Base-by-base conservation (phyloP, 495 filamentous ascomycete genomes). In the Cercophora scortea region DNA sequence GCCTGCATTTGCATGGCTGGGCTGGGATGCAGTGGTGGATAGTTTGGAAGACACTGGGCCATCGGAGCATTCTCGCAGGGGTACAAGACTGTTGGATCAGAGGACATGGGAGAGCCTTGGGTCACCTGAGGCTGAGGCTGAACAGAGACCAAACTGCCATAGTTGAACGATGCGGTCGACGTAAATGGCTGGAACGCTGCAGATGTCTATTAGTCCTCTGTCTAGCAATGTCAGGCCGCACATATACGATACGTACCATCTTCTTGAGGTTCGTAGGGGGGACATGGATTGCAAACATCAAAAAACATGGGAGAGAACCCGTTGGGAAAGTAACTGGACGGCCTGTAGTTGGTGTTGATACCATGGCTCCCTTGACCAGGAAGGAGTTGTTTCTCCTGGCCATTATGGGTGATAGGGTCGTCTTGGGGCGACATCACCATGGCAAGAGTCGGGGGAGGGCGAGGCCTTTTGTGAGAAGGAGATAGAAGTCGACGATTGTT, bases 341-440 rank as follows among this genome's bases (percentile, higher is more conserved):
- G 50, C 18, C 56, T 58, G 40, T 53, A 64, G 32, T 46, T 56
- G 47, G 58, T 13, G 42, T 48, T 48, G 17, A 32, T 44, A 47
- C 44, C 59, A 39, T 67, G 59, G 25, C 40, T 57, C 32, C 61
- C 46, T 39, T 54, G 61, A 36, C 55, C 51, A 47, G 53, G 47
- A n/a, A 60, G 52, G n/a, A 63, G 55, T 1, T 65, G 50, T 57
- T 75, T 75, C 56, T 75, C 71, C 18, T 69, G 66, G 51, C 52
- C 57, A 58, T 60, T 49, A 10, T 58, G 63, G 13, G 25, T 19
- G 41, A 35, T 19, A 36, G 55, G 39, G 17, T 48, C 48, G 51
- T 51, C 54, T 1, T 57, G 45, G 44, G 61, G 66, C 1, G 47
- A 47, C 10, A 56, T 43, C 12, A 60, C 44, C 65, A 68, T 70